Percentiles rank a stretch among this genome's conserved stretches.
Conservation (phyloP, 1,139 yeast species). For the Casaregolazyma suthepensis region DNA sequence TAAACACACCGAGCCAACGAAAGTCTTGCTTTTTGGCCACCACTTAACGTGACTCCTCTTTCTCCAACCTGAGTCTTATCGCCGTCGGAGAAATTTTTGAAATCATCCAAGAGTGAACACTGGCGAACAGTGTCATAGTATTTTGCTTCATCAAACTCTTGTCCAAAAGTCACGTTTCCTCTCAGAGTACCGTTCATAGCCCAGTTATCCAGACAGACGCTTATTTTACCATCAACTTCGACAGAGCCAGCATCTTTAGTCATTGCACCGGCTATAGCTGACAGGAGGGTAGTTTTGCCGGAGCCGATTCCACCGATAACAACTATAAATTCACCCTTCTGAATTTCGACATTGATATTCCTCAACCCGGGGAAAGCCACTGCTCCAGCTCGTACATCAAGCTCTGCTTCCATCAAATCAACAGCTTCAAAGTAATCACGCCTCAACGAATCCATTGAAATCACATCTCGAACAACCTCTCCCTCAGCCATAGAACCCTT, state of each 20-base stretch:
- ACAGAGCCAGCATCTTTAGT: conserved; percentile 42
- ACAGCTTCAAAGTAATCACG: neutral
- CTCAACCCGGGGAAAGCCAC: conserved; percentile 37
- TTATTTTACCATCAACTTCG: conserved; percentile 28
- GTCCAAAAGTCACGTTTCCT: conserved; percentile 60
- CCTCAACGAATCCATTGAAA: neutral
- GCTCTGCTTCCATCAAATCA: neutral
- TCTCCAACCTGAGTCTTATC: conserved; percentile 76
- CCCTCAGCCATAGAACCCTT: neutral
- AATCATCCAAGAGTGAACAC: conserved; percentile 54
- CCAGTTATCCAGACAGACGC: conserved; percentile 37
- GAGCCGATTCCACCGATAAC: conserved; percentile 61
- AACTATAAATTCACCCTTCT: conserved; percentile 52
- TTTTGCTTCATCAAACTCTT: conserved; percentile 41
- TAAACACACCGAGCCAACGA: conserved; percentile 72
- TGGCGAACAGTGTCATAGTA: conserved; percentile 47
- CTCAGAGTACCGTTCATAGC: conserved; percentile 62
- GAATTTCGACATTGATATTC: conserved; percentile 39
- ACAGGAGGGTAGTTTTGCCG: conserved; percentile 57
- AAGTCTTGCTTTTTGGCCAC: conserved; percentile 76
- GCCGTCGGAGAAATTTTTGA: conserved; percentile 59
- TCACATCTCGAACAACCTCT: neutral
- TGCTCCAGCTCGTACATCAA: conserved; percentile 17
- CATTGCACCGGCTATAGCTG: conserved; percentile 54
- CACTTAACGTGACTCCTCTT: conserved; percentile 72